A percentile compares a stretch with the other conserved stretches of the same genome.
phyloP scores from a whole-genome alignment of 108 stramenopile species.

The Skeletonema potamos region DNA sequence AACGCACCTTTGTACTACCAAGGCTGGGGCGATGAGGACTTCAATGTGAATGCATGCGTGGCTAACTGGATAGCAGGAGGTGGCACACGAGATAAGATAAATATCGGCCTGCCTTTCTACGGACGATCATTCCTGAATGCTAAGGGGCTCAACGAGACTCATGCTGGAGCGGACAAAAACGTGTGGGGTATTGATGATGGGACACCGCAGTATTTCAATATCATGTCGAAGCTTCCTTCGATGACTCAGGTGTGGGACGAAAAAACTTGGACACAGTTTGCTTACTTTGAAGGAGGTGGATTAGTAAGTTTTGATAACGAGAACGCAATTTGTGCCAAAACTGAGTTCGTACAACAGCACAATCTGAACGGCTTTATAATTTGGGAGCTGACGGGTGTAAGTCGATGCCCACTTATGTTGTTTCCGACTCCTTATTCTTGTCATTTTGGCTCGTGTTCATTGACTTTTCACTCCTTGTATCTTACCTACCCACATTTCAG shows the following conservation, averaged over 20 bases:
- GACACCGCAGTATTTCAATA: conserved; percentile 51
- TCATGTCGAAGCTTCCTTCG: conserved; percentile 32
- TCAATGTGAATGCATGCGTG: conserved; percentile 37
- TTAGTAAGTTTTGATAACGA: conserved; percentile 31
- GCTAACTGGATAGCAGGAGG: conserved; percentile 37
- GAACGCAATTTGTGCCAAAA: conserved; percentile 36
- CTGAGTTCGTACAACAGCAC: conserved; percentile 27
- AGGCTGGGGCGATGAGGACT: conserved; percentile 42
- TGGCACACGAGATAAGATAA: conserved; percentile 27
- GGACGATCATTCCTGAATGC: conserved; percentile 37
- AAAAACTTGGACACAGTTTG: conserved; percentile 27
- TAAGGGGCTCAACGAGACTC: conserved; percentile 35
- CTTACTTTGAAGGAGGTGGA: conserved; percentile 32
- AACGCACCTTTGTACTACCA: conserved; percentile 44
- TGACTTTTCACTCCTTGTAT: no score
- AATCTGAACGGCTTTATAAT: conserved; percentile 23
- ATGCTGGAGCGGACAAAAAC: conserved; percentile 26
- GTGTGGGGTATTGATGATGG: conserved; percentile 41
- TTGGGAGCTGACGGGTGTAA: conserved; percentile 10
- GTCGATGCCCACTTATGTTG: no score
- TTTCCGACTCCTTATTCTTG: no score
- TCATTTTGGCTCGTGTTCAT: no score
- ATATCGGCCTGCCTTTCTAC: conserved; percentile 46
- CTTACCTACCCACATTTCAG: no score
- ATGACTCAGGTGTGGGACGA: conserved; percentile 42